Evolutionary conservation across 805 yeast genomes (phyloP).

Genomic region (Candida maesae): DNA sequence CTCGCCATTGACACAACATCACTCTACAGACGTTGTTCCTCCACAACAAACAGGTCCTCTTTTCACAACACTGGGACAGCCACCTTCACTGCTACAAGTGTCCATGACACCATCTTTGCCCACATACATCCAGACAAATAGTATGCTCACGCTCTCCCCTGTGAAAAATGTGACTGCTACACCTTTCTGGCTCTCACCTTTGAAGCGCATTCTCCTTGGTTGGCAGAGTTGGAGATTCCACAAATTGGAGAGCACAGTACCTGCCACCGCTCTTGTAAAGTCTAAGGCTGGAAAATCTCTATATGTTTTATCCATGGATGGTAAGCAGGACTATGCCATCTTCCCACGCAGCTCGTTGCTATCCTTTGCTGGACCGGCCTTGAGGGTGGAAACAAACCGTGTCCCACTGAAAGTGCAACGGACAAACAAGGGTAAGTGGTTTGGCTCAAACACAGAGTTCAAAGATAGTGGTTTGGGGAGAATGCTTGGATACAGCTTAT

Average conservation of each 20-base stretch:
- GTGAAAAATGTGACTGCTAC: constrained; percentile 4
- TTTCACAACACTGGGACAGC: constrained; percentile 43
- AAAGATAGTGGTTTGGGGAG: constrained; percentile 16
- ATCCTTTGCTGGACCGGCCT: constrained; percentile 50
- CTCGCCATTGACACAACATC: constrained; percentile 9
- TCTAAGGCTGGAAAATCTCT: constrained; percentile 9
- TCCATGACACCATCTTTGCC: constrained; percentile 59
- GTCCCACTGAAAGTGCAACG: constrained; percentile 38
- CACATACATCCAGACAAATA: constrained; percentile 42
- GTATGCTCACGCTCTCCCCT: constrained; percentile 41
- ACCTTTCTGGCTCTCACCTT: constrained; percentile 28
- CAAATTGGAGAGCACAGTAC: constrained; percentile 36
- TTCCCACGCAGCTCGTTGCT: constrained; percentile 45
- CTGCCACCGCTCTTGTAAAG: constrained; percentile 17
- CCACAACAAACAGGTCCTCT: constrained; percentile 22
- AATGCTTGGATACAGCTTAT: constrained; percentile 39
- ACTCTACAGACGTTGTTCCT: not conserved
- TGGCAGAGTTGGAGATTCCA: constrained; percentile 44
- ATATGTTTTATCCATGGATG: constrained; percentile 43
- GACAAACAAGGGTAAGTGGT: constrained; percentile 29
- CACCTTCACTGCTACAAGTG: constrained; percentile 46
- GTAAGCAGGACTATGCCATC: constrained; percentile 60
- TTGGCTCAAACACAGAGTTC: constrained; percentile 14
- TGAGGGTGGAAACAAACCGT: constrained; percentile 35
- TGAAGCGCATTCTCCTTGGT: constrained; percentile 43